phyloP scores from a whole-genome alignment of 2,329 filamentous ascomycete species.

The Trichophaea hybrida region DNA sequence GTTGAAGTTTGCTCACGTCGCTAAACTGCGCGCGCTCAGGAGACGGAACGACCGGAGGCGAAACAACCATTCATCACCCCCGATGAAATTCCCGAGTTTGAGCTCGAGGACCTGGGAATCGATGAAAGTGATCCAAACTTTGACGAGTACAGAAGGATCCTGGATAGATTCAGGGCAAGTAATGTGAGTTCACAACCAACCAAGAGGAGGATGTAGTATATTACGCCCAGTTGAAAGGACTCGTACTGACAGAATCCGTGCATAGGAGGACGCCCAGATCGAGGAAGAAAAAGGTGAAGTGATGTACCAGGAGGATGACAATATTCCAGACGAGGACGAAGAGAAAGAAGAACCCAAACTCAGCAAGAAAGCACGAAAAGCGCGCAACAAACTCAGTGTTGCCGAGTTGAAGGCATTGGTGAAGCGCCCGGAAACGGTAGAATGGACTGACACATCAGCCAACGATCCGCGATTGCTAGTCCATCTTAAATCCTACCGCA shows the following conservation, averaged over 20 bases:
- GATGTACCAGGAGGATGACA: slow-evolving; percentile 57
- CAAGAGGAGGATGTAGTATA: neutral
- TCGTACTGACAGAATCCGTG: neutral
- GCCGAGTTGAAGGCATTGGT: slow-evolving; percentile 91
- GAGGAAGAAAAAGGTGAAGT: slow-evolving; percentile 76
- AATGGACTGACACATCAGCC: slow-evolving; percentile 92
- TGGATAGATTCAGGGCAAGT: slow-evolving; percentile 58
- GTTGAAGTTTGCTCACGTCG: slow-evolving; percentile 24
- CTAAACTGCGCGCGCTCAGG: slow-evolving; percentile 1
- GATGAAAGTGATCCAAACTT: slow-evolving; percentile 62
- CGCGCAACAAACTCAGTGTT: slow-evolving; percentile 80
- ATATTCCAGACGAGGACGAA: slow-evolving; percentile 68
- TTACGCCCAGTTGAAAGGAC: neutral
- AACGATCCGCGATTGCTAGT: slow-evolving; percentile 78
- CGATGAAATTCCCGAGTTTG: slow-evolving; percentile 36
- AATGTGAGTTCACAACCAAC: slow-evolving; percentile 8
- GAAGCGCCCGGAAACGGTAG: slow-evolving; percentile 79
- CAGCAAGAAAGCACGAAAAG: slow-evolving; percentile 90
- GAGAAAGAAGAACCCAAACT: slow-evolving; percentile 50
- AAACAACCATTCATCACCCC: slow-evolving; percentile 20
- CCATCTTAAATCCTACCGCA: slow-evolving; percentile 86
- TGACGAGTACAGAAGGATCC: slow-evolving; percentile 68
- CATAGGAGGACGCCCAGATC: slow-evolving; percentile 38
- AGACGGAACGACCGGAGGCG: slow-evolving; percentile 22
- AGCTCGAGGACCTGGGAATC: slow-evolving; percentile 36